phyloP scores from a whole-genome alignment of 345 rosid genomes.

The Arabis alpina region DNA sequence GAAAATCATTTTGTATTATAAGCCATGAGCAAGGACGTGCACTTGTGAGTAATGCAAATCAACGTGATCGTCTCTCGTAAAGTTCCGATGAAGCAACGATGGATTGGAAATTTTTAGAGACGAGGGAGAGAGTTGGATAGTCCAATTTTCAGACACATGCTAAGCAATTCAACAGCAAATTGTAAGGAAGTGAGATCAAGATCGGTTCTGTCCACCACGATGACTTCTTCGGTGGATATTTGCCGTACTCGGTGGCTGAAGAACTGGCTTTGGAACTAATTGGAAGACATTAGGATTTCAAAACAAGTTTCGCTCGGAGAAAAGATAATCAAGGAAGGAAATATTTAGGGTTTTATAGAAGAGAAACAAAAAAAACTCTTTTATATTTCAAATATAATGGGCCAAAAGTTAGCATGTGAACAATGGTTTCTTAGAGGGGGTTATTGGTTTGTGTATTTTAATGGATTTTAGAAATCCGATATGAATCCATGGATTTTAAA shows the following conservation, averaged over 20 bases:
- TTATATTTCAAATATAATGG: no score
- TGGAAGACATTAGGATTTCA: conserved; percentile 1
- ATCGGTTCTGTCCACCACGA: not conserved
- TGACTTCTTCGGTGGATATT: not conserved
- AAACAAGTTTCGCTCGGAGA: not conserved
- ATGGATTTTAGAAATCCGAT: no score
- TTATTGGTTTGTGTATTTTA: no score
- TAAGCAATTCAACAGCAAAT: conserved; percentile 59
- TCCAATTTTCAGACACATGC: conserved; percentile 60
- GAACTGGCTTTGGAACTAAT: not conserved
- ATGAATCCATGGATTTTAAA: no score
- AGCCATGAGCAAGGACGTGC: no score
- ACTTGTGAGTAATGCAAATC: no score
- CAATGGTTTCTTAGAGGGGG: no score
- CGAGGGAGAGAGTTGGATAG: conserved; percentile 59
- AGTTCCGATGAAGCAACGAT: conserved; percentile 55
- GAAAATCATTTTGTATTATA: no score
- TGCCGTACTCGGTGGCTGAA: not conserved
- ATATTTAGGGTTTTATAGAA: no score
- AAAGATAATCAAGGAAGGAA: no score
- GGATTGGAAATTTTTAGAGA: conserved; percentile 55
- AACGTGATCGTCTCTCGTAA: conserved; percentile 56
- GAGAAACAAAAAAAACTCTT: no score
- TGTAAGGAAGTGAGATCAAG: conserved; percentile 52
- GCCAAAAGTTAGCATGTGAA: no score